Percentiles rank a stretch among this genome's conserved stretches.
Evolutionary conservation across 2,329 filamentous ascomycete species (phyloP).

Genomic region (Sporothrix protearum): DNA sequence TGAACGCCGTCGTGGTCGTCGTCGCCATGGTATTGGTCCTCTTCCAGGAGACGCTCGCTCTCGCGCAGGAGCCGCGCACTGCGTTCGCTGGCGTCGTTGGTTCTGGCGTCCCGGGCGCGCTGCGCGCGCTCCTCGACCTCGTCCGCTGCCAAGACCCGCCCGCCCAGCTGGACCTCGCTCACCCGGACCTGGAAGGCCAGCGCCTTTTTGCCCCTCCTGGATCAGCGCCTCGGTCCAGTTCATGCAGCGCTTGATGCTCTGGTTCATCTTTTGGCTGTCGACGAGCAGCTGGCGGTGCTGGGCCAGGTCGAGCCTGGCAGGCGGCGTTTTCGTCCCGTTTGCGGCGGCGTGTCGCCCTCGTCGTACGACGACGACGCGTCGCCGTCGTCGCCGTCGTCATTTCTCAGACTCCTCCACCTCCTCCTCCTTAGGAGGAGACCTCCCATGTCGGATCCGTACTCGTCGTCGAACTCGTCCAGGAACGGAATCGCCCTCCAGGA

Average conservation of each 20-base stretch:
- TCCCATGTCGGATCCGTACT: constrained; percentile 38
- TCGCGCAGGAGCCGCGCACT: neutral
- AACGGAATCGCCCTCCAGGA: constrained; percentile 39
- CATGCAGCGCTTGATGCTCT: constrained; percentile 84
- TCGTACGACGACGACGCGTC: neutral
- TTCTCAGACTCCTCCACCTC: too few species aligned
- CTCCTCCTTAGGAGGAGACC: too few species aligned
- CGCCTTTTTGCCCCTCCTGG: constrained; percentile 78
- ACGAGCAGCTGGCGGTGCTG: constrained; percentile 86
- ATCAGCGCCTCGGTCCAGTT: constrained; percentile 89
- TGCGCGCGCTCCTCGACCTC: constrained; percentile 48
- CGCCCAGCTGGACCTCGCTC: constrained; percentile 77
- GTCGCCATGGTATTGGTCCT: neutral
- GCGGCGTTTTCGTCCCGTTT: constrained; percentile 75
- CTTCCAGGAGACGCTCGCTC: neutral
- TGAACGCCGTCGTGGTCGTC: neutral
- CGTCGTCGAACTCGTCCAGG: constrained; percentile 31
- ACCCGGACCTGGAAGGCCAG: constrained; percentile 75
- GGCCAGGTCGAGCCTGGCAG: constrained; percentile 78
- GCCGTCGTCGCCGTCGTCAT: constrained; percentile 34
- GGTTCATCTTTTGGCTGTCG: constrained; percentile 92
- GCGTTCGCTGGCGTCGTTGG: neutral
- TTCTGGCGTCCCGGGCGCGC: constrained; percentile 19
- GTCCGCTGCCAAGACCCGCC: constrained; percentile 69
- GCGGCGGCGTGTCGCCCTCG: constrained; percentile 45